Evolutionary conservation across 1,139 yeast genomes (phyloP).

Genomic region (Yamadazyma membranifaciens): DNA sequence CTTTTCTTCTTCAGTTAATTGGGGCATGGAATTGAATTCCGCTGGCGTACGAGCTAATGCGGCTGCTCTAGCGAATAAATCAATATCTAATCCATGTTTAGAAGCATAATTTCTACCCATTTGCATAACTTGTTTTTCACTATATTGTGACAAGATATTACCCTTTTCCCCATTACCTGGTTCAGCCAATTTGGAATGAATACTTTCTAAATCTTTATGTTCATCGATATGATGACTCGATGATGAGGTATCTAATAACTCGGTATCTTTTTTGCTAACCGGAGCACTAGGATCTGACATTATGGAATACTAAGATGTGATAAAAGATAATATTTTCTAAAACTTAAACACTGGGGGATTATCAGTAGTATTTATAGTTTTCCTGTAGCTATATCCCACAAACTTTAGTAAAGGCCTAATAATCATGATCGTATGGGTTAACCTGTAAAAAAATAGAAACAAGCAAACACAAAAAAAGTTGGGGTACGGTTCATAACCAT

Average conservation of each 20-base stretch:
- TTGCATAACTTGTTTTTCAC: conserved; percentile 62
- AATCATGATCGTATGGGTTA: not conserved
- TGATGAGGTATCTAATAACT: conserved; percentile 13
- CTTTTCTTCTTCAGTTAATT: conserved; percentile 59
- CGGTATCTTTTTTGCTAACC: conserved; percentile 15
- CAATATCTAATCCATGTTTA: conserved; percentile 60
- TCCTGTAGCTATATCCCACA: not conserved
- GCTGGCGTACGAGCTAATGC: conserved; percentile 69
- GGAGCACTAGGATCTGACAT: conserved; percentile 14
- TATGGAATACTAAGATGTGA: not conserved
- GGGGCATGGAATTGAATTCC: conserved; percentile 57
- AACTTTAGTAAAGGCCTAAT: no score
- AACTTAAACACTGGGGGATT: not conserved
- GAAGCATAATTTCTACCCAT: conserved; percentile 72
- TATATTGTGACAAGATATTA: conserved; percentile 62
- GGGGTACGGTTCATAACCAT: conserved; percentile 2
- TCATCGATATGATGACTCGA: conserved; percentile 1
- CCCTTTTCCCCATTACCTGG: conserved; percentile 35
- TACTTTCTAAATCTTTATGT: conserved; percentile 24
- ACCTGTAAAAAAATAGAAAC: conserved; percentile 1
- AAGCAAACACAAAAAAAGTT: not conserved
- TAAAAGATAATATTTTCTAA: not conserved
- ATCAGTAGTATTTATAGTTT: conserved; percentile 3
- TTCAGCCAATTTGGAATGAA: conserved; percentile 21
- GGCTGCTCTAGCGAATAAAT: conserved; percentile 70